These are phyloP conservation scores for Plantago coronopus DNA, from an alignment of 305 asterid genomes.

Conservation along the genomic window DNA sequence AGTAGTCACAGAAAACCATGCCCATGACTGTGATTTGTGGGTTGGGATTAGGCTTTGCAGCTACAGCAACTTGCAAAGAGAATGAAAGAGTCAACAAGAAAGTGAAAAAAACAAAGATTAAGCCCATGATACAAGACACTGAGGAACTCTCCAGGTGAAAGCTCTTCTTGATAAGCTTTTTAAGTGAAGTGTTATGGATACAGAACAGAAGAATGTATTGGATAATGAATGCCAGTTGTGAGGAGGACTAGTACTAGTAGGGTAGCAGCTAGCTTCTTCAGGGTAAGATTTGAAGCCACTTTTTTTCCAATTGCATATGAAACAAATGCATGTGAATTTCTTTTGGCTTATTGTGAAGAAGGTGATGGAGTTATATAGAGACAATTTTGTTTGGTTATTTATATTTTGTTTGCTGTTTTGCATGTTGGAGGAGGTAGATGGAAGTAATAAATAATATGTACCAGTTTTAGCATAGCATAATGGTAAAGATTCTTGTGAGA, in stretches of 20 bases:
- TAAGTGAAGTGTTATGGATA: background rate
- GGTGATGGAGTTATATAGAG: constrained; percentile 20
- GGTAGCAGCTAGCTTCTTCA: constrained; percentile 7
- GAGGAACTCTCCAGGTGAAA: constrained; percentile 19
- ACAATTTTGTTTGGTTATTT: constrained; percentile 7
- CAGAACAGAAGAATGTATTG: background rate
- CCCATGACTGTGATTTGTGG: constrained; percentile 92
- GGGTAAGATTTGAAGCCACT: constrained; percentile 37
- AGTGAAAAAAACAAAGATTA: constrained; percentile 25
- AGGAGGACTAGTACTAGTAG: constrained; percentile 13
- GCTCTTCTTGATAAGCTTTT: constrained; percentile 9
- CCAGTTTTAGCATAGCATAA: constrained; percentile 10
- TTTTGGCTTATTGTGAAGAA: constrained; percentile 47
- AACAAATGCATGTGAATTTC: constrained; percentile 75
- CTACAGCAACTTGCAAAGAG: constrained; percentile 32
- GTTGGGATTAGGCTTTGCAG: constrained; percentile 24
- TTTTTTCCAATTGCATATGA: constrained; percentile 32
- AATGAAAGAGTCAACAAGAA: constrained; percentile 20
- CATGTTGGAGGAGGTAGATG: background rate
- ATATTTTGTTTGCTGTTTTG: constrained; percentile 1
- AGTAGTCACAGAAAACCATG: constrained; percentile 83
- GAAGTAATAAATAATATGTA: constrained; percentile 5
- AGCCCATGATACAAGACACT: constrained; percentile 23
- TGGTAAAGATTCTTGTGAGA: constrained; percentile 19
- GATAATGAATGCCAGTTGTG: constrained; percentile 41